Evolutionary conservation across 2,329 filamentous ascomycete genomes (phyloP).

Genomic region (Aspergillus terreus): DNA sequence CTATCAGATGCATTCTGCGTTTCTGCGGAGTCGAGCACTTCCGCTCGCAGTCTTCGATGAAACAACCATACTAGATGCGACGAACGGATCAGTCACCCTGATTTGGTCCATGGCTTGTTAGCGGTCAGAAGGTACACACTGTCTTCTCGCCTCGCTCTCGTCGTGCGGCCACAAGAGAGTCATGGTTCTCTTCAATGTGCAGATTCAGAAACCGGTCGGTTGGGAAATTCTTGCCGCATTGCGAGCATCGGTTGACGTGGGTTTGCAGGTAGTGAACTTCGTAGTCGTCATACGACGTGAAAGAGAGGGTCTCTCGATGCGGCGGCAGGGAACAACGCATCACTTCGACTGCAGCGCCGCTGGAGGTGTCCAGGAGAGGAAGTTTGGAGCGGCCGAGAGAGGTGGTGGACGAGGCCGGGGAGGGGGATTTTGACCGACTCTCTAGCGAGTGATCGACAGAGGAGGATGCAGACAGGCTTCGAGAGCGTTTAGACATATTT

Average conservation of each 20-base stretch:
- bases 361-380: slow-evolving; percentile 53
- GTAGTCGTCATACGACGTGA: slow-evolving; percentile 74
- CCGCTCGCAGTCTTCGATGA: slow-evolving; percentile 82
- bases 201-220: slow-evolving; percentile 73
- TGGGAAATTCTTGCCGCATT: slow-evolving; percentile 85
- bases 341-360: slow-evolving; percentile 34
- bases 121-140: slow-evolving; percentile 48
- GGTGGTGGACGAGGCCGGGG: slow-evolving; percentile 21
- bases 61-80: slow-evolving; percentile 74
- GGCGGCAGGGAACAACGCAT: slow-evolving; percentile 83
- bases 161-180: slow-evolving; percentile 69
- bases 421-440: slow-evolving; percentile 22
- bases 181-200: slow-evolving; percentile 89
- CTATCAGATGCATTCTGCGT: slow-evolving; percentile 80
- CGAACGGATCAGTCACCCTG: neutral
- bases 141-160: slow-evolving; percentile 82
- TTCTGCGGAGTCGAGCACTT: slow-evolving; percentile 82
- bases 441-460: slow-evolving; percentile 30
- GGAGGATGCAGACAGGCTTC: slow-evolving; percentile 38
- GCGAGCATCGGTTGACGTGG: slow-evolving; percentile 79
- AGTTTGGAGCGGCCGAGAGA: slow-evolving; percentile 49
- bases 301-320: slow-evolving; percentile 66
- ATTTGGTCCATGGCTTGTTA: neutral
- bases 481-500: slow-evolving; percentile 58
- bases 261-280: slow-evolving; percentile 78